Base-by-base conservation (phyloP, 2,329 filamentous ascomycete species). In the Pyrenophora teres region DNA sequence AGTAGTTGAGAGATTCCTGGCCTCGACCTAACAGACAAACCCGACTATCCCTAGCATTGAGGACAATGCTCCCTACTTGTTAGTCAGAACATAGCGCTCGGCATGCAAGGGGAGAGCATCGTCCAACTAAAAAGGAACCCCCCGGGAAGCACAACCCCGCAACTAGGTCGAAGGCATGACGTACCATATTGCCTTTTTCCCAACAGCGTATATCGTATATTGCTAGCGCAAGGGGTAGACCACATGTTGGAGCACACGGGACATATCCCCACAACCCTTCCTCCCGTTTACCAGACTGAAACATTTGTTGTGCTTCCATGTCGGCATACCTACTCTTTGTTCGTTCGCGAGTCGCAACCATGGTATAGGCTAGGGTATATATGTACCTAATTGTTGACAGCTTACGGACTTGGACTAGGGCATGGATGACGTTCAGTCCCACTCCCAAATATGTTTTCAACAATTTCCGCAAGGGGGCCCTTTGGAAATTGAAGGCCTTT, bases 1-100 rank as follows among this genome's bases (percentile, higher is more conserved):
- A 15, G 66, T 76, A 4, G 69, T 67, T 4, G 74, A 69, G 52
- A 63, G 60, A 15, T 72, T 70, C 21, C 8, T 25, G 6, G 6
- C 23, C 23, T 70, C 30, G 59, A 58, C 61, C 52, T 64, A 3
- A 57, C 61, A 12, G 60, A 64, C 38, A 46, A 5, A 61, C 44
- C 64, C n/a, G 77, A 81, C 52, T 80, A 30, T 13, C 10, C 27
- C 27, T 30, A 30, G 27, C 27, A 12, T 30, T 30, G 27, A 30
- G 10, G 4, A 30, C 27, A 30, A 30, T 2, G 10, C 27, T 30
- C 27, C 3, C 10, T 30, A 30, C 27, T 30, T 30, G 9, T 12
- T 30, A 30, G 27, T 30, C 27, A 30, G 12, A 6, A 30, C 27
- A 30, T 12, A 30, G 10, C 27, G 27, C 27, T 30, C 27, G 10